Percentiles rank a stretch among this genome's conserved stretches.
Conservation (phyloP, 345 rosid genomes). For the sweet orange (Citrus sinensis) region DVS_A1.0 CM039167.1:1426501-1427000, state of each 20-base stretch:
- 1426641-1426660: background rate
- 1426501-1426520: background rate
- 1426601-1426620: background rate
- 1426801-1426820: background rate
- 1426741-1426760: background rate
- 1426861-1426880: background rate
- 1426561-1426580: background rate
- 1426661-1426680: background rate
- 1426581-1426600: background rate
- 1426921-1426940: background rate
- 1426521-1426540: too few relatives aligned
- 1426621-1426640: background rate
- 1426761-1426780: background rate
- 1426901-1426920: background rate
- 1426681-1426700: background rate
- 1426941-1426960: background rate
- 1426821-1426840: background rate
- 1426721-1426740: background rate
- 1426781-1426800: background rate
- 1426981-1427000: constrained; percentile 11
- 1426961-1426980: background rate
- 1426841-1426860: background rate
- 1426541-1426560: too few relatives aligned
- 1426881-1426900: background rate
- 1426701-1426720: background rate